Conservation (phyloP, 441 rosid species). For the Flueggea neowawraea region DNA sequence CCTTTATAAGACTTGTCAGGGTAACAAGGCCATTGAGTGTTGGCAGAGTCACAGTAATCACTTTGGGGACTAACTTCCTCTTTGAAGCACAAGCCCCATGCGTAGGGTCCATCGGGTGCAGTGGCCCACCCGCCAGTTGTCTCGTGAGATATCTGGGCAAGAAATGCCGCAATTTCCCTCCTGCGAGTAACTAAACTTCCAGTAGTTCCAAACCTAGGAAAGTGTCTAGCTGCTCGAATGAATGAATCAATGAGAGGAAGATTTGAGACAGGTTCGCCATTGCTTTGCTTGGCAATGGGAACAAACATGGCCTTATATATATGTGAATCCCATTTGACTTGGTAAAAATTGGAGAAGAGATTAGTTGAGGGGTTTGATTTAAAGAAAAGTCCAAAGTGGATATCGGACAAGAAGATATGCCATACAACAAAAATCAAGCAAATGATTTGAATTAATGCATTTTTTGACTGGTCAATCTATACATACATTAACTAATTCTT, state of each 20-base stretch:
- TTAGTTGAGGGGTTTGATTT: too few species aligned
- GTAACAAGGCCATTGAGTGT: slow-evolving; percentile 69
- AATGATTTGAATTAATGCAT: too few species aligned
- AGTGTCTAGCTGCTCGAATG: slow-evolving; percentile 39
- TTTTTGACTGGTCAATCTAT: too few species aligned
- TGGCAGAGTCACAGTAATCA: slow-evolving; percentile 59
- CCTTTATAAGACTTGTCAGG: slow-evolving; percentile 75
- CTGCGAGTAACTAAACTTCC: slow-evolving; percentile 34
- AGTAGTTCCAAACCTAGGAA: slow-evolving; percentile 48
- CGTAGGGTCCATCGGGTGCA: slow-evolving; percentile 84
- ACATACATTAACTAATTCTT: too few species aligned
- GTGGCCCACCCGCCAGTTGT: slow-evolving; percentile 92
- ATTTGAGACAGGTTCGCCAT: neutral
- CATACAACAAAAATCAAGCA: too few species aligned
- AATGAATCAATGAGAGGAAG: slow-evolving; percentile 31
- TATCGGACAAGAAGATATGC: too few species aligned
- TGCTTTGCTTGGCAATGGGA: too few species aligned
- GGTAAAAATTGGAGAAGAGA: too few species aligned
- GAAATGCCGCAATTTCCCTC: slow-evolving; percentile 78
- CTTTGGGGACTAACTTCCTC: slow-evolving; percentile 73
- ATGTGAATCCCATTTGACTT: too few species aligned
- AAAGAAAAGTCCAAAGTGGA: too few species aligned
- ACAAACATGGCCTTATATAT: too few species aligned
- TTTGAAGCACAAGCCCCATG: slow-evolving; percentile 89
- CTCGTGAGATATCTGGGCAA: slow-evolving; percentile 90